phyloP scores from a whole-genome alignment of 2,329 filamentous ascomycete genomes.

The Aspergillus udagawae region DNA sequence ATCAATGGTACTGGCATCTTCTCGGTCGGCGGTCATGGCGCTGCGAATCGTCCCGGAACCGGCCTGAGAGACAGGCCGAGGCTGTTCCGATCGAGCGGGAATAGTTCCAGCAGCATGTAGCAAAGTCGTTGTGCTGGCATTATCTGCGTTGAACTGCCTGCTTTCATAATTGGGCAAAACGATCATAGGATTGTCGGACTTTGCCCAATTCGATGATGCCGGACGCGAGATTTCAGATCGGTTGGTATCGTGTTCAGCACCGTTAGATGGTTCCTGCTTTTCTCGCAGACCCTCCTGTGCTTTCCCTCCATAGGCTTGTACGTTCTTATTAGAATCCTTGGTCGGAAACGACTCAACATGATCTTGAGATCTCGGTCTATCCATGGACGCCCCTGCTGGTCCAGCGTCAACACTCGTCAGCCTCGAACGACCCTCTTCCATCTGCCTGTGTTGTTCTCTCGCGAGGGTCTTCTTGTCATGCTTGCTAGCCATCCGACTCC shows the following conservation, averaged over 20 bases:
- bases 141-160: slow-evolving; percentile 23
- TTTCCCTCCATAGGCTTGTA: neutral
- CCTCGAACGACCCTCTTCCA: slow-evolving; percentile 18
- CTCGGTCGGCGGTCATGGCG: slow-evolving; percentile 24
- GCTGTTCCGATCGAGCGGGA: slow-evolving; percentile 18
- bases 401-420: slow-evolving; percentile 25
- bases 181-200: slow-evolving; percentile 21
- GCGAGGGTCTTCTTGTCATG: slow-evolving; percentile 73
- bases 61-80: slow-evolving; percentile 20
- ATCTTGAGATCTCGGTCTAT: slow-evolving; percentile 1
- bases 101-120: slow-evolving; percentile 27
- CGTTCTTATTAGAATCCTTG: neutral
- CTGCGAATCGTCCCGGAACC: slow-evolving; percentile 27
- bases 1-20: slow-evolving; percentile 27
- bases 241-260: neutral
- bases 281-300: neutral
- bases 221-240: neutral
- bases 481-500: slow-evolving; percentile 83
- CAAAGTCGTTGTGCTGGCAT: slow-evolving; percentile 31
- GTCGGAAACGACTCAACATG: neutral
- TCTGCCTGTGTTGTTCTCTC: slow-evolving; percentile 19
- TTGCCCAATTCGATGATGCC: slow-evolving; percentile 8
- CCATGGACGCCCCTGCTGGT: slow-evolving; percentile 21
- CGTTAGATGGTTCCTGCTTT: neutral
- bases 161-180: slow-evolving; percentile 27